Evolutionary conservation across 2,329 filamentous ascomycete genomes (phyloP).

Genomic region (Aspergillus oerlinghausenensis): DNA sequence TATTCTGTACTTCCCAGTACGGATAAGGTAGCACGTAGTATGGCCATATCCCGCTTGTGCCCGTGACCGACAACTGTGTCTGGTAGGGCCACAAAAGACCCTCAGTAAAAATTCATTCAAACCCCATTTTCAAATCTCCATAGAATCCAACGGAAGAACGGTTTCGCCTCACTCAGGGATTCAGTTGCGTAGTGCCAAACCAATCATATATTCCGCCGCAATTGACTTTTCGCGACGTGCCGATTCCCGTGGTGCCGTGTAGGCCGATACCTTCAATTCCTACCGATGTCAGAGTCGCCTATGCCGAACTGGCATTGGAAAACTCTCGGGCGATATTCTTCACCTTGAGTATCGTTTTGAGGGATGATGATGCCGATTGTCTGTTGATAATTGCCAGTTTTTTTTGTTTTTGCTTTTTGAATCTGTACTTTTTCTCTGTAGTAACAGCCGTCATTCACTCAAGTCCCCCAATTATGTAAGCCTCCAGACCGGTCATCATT

Average conservation of each 20-base stretch:
- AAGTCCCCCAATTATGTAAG: neutral
- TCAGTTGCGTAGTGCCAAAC: neutral
- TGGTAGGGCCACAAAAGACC: neutral
- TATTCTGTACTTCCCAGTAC: neutral
- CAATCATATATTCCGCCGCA: neutral
- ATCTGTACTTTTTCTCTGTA: neutral
- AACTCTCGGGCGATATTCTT: neutral
- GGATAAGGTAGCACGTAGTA: too few species aligned
- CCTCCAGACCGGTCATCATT: neutral
- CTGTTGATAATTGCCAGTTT: neutral
- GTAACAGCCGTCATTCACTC: neutral
- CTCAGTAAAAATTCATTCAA: neutral
- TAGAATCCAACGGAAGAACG: neutral
- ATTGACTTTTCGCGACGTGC: conserved; percentile 7
- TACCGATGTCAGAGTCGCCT: neutral
- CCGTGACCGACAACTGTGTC: neutral
- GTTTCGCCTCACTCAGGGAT: neutral
- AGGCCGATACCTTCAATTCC: conserved; percentile 11
- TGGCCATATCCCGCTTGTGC: neutral
- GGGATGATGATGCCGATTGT: neutral
- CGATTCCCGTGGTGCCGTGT: conserved; percentile 21
- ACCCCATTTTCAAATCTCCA: neutral
- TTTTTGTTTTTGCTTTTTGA: neutral
- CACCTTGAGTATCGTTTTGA: neutral
- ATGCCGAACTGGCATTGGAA: neutral